These are phyloP conservation scores for Trametes cingulata DNA, from an alignment of 768 basidiomycete genomes.

Conservation along the genomic window DNA sequence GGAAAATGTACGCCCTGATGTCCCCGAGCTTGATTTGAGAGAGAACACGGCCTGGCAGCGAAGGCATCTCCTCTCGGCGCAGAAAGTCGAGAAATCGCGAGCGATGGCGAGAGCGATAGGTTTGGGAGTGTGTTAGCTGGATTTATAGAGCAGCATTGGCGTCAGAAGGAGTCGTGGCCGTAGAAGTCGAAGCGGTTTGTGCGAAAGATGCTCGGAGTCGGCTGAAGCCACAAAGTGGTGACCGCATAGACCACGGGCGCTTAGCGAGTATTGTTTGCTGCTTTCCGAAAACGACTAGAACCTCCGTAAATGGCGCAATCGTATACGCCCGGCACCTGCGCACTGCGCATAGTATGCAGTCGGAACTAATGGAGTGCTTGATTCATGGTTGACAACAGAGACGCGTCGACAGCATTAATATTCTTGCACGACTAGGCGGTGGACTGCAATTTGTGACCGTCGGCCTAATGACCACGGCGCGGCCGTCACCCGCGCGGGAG, in stretches of 20 bases:
- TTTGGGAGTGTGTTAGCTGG: constrained; percentile 15
- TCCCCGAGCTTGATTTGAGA: not conserved
- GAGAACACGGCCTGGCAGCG: constrained; percentile 10
- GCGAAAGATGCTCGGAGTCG: constrained; percentile 6
- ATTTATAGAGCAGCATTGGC: constrained; percentile 18
- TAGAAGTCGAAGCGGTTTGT: constrained; percentile 11
- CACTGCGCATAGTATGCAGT: no score
- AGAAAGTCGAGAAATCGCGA: not conserved
- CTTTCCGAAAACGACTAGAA: not conserved
- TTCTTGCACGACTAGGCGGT: no score
- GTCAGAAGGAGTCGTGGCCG: constrained; percentile 12
- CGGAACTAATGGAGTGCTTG: no score
- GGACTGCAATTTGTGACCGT: no score
- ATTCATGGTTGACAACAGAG: no score
- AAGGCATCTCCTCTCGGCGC: constrained; percentile 6
- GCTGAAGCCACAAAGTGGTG: not conserved
- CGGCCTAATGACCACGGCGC: no score
- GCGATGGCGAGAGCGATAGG: constrained; percentile 3
- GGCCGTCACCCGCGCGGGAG: no score
- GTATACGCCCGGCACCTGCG: no score
- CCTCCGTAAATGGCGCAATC: no score
- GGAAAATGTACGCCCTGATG: constrained; percentile 18
- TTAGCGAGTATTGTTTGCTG: not conserved
- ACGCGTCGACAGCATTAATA: no score
- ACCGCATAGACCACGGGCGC: constrained; percentile 2